Evolutionary conservation across 257 asterid genomes (phyloP).

Genomic region (Verbena officinalis): DNA sequence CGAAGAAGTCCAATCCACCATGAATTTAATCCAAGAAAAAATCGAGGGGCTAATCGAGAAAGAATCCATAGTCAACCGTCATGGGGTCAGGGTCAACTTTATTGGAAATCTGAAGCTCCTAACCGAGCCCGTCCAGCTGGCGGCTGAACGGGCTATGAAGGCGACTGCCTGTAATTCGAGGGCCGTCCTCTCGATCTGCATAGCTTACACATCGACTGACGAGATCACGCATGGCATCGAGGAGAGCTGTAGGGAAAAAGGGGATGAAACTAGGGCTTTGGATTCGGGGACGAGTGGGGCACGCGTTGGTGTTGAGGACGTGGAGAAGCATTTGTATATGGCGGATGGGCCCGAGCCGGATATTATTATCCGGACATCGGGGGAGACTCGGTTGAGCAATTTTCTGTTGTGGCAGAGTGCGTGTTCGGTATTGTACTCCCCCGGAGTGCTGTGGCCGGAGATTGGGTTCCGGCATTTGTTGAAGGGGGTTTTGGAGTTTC

Average conservation of each 20-base stretch:
- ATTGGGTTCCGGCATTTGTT: conserved; percentile 72
- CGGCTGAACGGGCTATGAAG: conserved; percentile 74
- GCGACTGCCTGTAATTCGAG: conserved; percentile 64
- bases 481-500: conserved; percentile 61
- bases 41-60: conserved; percentile 61
- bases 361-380: conserved; percentile 71
- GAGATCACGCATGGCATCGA: conserved; percentile 70
- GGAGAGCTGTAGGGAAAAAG: conserved; percentile 49
- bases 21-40: conserved; percentile 72
- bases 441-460: conserved; percentile 74
- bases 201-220: conserved; percentile 86
- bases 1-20: conserved; percentile 77
- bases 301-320: conserved; percentile 40
- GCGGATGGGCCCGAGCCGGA: conserved; percentile 75
- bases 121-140: conserved; percentile 51
- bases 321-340: conserved; percentile 71
- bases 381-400: conserved; percentile 80
- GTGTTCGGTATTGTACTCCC: conserved; percentile 61
- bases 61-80: conserved; percentile 54
- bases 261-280: conserved; percentile 32
- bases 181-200: conserved; percentile 61
- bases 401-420: conserved; percentile 90
- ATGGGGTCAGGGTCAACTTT: conserved; percentile 71
- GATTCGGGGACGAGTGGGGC: too few relatives aligned
- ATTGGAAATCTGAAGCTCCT: conserved; percentile 69